Conservation (phyloP, 129 eudicot genomes). For the Lonicera japonica region DNA sequence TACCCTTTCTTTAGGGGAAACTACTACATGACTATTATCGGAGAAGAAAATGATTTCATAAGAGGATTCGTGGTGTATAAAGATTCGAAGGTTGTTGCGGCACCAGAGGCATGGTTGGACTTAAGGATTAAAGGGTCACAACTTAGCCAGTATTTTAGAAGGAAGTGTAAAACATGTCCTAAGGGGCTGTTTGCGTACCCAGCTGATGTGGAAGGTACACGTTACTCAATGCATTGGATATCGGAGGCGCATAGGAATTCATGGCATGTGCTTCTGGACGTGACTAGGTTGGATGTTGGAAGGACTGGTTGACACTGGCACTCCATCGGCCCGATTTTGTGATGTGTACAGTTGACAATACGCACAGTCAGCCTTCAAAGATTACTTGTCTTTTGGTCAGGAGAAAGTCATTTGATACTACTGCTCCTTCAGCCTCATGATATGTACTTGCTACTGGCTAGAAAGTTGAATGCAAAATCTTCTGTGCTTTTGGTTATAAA, state of each 20-base stretch:
- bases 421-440: constrained; percentile 12
- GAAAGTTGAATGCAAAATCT: background rate
- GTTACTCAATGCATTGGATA: constrained; percentile 83
- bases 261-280: constrained; percentile 83
- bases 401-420: constrained; percentile 66
- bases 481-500: background rate
- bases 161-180: constrained; percentile 58
- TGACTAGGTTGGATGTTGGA: constrained; percentile 44
- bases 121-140: constrained; percentile 84
- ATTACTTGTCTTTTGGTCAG: constrained; percentile 65
- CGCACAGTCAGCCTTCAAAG: constrained; percentile 59
- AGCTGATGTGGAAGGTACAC: constrained; percentile 46
- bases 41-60: constrained; percentile 44
- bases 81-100: constrained; percentile 60
- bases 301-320: constrained; percentile 47
- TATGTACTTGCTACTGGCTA: too few species aligned
- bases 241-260: constrained; percentile 75
- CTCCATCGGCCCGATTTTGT: constrained; percentile 79
- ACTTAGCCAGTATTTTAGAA: constrained; percentile 70
- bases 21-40: constrained; percentile 58
- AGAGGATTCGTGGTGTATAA: constrained; percentile 44
- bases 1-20: constrained; percentile 77
- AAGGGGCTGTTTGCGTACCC: constrained; percentile 81
- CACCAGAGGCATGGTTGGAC: constrained; percentile 77
- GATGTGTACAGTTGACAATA: constrained; percentile 48